These are phyloP conservation scores for Hypomyces rosellus DNA, from an alignment of 2,329 filamentous ascomycete genomes.

Conservation along the genomic window DNA sequence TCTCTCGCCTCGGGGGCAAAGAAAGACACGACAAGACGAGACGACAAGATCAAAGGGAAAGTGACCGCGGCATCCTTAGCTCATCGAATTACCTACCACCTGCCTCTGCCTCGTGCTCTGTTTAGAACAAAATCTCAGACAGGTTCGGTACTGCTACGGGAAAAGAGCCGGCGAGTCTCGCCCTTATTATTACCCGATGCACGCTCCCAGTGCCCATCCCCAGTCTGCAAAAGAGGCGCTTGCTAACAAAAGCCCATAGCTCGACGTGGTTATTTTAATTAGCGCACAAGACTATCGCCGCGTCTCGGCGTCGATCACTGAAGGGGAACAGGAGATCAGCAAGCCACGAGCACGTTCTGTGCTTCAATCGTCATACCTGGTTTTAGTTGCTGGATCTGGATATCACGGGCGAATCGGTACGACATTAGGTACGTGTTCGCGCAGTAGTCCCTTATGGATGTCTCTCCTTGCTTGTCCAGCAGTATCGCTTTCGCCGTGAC, in stretches of 20 bases:
- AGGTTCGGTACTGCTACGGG: conserved; percentile 4
- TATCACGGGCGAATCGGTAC: conserved; percentile 11
- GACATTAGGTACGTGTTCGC: conserved; percentile 10
- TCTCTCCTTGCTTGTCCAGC: conserved; percentile 5
- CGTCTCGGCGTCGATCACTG: conserved; percentile 11
- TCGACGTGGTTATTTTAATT: conserved; percentile 11
- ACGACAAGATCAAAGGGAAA: no score
- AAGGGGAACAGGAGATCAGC: conserved; percentile 11
- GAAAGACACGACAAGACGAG: no score
- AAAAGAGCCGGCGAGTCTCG: conserved; percentile 6
- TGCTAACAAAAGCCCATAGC: conserved; percentile 2
- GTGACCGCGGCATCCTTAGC: no score
- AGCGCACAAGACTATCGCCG: conserved; percentile 12
- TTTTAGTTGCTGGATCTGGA: conserved; percentile 7
- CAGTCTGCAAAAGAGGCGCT: no score
- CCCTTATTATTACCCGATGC: conserved; percentile 6
- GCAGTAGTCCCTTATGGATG: conserved; percentile 6
- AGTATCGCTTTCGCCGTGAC: background rate
- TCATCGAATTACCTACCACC: background rate
- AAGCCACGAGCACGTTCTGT: conserved; percentile 13
- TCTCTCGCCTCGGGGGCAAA: no score
- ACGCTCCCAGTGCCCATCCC: conserved; percentile 3
- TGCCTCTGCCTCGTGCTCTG: no score
- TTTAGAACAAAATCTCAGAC: background rate
- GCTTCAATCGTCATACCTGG: conserved; percentile 1